Percentiles rank a stretch among this genome's conserved stretches.
These are phyloP conservation scores for Termitomyces eurrhizus DNA, from an alignment of 768 basidiomycete genomes.

Conservation along the genomic window DNA sequence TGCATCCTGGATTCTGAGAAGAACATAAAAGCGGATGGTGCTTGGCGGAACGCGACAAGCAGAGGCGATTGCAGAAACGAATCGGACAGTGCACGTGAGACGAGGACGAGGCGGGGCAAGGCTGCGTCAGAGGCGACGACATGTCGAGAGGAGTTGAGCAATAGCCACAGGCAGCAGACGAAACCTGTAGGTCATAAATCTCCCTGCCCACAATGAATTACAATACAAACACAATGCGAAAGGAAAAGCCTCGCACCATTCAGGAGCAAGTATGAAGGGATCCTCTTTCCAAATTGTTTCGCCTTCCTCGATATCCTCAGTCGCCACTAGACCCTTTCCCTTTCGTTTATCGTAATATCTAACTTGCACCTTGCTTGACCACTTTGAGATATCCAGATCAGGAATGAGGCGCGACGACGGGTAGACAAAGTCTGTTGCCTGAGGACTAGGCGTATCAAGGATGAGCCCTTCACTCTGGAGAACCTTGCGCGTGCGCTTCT, in stretches of 20 bases:
- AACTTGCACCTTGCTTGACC: conserved; percentile 63
- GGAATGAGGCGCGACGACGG: conserved; percentile 65
- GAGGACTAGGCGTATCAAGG: conserved; percentile 19
- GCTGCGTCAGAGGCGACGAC: conserved; percentile 41
- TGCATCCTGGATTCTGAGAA: conserved; percentile 65
- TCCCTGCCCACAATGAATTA: conserved; percentile 43
- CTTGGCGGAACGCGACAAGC: conserved; percentile 58
- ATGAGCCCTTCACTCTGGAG: conserved; percentile 57
- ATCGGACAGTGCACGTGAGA: conserved; percentile 45
- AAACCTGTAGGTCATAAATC: conserved; percentile 65
- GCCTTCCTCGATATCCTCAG: conserved; percentile 59
- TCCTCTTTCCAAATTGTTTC: conserved; percentile 86
- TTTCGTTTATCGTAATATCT: conserved; percentile 64
- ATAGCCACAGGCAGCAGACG: conserved; percentile 60
- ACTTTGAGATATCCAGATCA: conserved; percentile 56
- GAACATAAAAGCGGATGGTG: conserved; percentile 73
- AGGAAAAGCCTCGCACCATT: conserved; percentile 45
- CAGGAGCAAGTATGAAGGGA: conserved; percentile 76
- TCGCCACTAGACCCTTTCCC: conserved; percentile 83
- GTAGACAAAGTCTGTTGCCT: conserved; percentile 27
- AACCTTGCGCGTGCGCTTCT: conserved; percentile 75
- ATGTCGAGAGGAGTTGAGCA: conserved; percentile 65
- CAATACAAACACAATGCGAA: background rate
- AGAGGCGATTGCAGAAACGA: conserved; percentile 80
- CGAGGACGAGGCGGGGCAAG: conserved; percentile 46